Conservation (phyloP, 495 filamentous ascomycete genomes). For the Tuber microsphaerosporum region DNA sequence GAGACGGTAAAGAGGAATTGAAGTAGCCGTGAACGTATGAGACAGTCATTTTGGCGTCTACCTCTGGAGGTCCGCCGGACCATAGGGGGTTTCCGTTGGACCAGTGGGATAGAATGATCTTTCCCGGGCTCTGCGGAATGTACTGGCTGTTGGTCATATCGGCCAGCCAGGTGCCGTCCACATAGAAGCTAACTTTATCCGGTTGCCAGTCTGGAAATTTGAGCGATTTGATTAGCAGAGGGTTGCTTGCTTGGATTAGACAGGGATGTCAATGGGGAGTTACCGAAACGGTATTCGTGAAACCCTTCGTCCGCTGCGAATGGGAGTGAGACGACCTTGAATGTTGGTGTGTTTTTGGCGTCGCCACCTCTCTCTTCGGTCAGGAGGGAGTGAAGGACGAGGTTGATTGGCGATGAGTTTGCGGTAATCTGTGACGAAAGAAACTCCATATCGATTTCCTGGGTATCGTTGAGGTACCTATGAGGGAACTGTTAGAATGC, state of each 20-base stretch:
- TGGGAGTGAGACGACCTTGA: conserved; percentile 50
- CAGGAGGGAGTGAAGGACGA: conserved; percentile 61
- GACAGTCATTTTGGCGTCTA: conserved; percentile 56
- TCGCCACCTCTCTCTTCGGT: conserved; percentile 53
- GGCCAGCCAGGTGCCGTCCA: conserved; percentile 52
- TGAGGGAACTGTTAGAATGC: conserved; percentile 17
- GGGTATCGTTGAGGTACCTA: conserved; percentile 62
- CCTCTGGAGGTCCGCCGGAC: conserved; percentile 59
- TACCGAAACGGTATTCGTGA: conserved; percentile 66
- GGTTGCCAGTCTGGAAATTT: conserved; percentile 53
- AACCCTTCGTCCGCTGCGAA: conserved; percentile 57
- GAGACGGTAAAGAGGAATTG: conserved; percentile 53
- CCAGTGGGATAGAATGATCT: conserved; percentile 67
- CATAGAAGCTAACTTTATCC: conserved; percentile 56
- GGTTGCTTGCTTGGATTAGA: neutral
- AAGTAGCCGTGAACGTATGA: conserved; percentile 70
- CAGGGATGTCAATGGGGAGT: conserved; percentile 2
- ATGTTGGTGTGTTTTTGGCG: conserved; percentile 51
- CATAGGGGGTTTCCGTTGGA: conserved; percentile 64
- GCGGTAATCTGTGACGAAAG: conserved; percentile 57
- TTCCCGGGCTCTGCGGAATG: conserved; percentile 54
- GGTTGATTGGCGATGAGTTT: conserved; percentile 55
- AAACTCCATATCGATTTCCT: conserved; percentile 75
- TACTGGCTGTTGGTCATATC: conserved; percentile 50
- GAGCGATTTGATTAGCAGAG: conserved; percentile 9